phyloP scores from a whole-genome alignment of 331 rosid genomes.

The Rosa hybrid region DNA sequence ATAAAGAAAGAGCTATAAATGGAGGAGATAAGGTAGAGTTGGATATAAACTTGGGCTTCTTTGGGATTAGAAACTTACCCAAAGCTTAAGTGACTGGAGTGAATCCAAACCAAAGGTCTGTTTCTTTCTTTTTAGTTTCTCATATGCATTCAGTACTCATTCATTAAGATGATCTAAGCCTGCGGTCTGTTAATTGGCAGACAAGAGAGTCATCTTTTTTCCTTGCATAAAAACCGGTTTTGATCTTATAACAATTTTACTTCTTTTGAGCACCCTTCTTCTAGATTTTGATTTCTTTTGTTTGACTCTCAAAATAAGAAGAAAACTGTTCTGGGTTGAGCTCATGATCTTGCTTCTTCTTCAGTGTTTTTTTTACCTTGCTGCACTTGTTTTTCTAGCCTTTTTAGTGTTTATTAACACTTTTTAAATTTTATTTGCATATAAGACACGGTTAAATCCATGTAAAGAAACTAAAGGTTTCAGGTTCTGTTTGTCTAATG shows the following conservation, averaged over 20 bases:
- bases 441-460: too few relatives aligned
- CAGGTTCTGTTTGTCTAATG: neutral
- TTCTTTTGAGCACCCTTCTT: neutral
- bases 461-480: neutral
- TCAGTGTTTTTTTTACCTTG: neutral
- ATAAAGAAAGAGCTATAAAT: constrained; percentile 58
- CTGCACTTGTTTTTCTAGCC: neutral
- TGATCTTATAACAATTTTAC: neutral
- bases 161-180: neutral
- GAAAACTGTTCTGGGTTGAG: neutral
- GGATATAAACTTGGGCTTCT: constrained; percentile 47
- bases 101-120: constrained; percentile 51
- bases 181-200: too few relatives aligned
- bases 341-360: neutral
- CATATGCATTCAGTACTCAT: neutral
- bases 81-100: constrained; percentile 62
- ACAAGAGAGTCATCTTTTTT: neutral
- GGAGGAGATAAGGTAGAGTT: constrained; percentile 38
- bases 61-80: constrained; percentile 61
- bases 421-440: neutral
- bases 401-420: neutral
- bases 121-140: constrained; percentile 5
- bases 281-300: neutral
- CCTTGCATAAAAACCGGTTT: constrained; percentile 12
- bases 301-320: neutral